A percentile compares a stretch with the other conserved stretches of the same genome.
Conservation (phyloP, 1,284 basidiomycete genomes). For the Malassezia cuniculi region DNA sequence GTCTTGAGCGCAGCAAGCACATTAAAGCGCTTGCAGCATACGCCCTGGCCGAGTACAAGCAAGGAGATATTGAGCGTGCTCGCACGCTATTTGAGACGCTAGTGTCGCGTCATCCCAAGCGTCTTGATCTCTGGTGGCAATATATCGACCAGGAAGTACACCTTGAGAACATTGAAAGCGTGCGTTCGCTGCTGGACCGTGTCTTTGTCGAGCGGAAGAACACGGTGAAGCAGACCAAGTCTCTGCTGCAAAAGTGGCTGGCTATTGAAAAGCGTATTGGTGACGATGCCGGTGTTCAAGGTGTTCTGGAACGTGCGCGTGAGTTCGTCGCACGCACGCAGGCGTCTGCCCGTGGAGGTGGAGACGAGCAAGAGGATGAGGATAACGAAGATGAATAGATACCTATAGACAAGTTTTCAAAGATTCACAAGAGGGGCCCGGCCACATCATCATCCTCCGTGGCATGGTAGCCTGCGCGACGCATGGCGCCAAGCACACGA, state of each 20-base stretch:
- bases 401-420: constrained; percentile 1
- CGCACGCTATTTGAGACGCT: constrained; percentile 94
- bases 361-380: not conserved
- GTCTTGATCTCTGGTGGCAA: constrained; percentile 87
- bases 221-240: constrained; percentile 90
- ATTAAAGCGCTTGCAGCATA: constrained; percentile 87
- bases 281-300: constrained; percentile 65
- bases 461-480: constrained; percentile 39
- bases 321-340: constrained; percentile 50
- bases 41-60: constrained; percentile 85
- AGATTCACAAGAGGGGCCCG: not conserved
- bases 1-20: constrained; percentile 87
- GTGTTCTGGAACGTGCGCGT: constrained; percentile 73
- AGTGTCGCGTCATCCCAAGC: constrained; percentile 80
- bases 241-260: constrained; percentile 75
- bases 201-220: constrained; percentile 63
- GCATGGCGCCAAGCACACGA: constrained; percentile 40
- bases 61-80: constrained; percentile 84
- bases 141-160: constrained; percentile 89
- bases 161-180: constrained; percentile 57
- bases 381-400: not conserved
- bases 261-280: constrained; percentile 74
- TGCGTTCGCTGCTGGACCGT: constrained; percentile 59
- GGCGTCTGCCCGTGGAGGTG: too few relatives aligned
- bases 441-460: constrained; percentile 36